phyloP scores from a whole-genome alignment of 805 yeast species.

The Komagataella pseudopastoris region DNA sequence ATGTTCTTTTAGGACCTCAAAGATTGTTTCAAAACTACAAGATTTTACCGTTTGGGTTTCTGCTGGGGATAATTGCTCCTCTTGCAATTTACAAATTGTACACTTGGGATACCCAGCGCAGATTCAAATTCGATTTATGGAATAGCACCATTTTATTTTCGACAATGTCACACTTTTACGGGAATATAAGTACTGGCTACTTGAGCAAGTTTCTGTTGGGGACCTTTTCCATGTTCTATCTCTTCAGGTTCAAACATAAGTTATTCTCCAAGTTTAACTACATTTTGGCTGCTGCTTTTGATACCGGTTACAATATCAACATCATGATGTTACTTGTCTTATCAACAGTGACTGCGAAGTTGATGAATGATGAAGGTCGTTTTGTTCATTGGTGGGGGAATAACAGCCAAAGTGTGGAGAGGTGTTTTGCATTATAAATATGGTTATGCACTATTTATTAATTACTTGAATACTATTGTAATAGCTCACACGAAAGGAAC shows the following conservation, averaged over 20 bases:
- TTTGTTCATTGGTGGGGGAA: constrained; percentile 34
- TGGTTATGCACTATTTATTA: not conserved
- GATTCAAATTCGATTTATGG: constrained; percentile 18
- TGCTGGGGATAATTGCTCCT: constrained; percentile 26
- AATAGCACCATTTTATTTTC: constrained; percentile 36
- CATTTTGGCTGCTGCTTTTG: constrained; percentile 36
- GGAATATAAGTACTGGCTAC: constrained; percentile 35
- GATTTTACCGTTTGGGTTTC: constrained; percentile 29
- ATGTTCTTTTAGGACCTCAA: constrained; percentile 36
- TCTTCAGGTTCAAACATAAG: constrained; percentile 22
- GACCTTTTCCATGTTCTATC: constrained; percentile 31
- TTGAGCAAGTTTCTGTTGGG: constrained; percentile 34
- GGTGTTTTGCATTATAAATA: constrained; percentile 25
- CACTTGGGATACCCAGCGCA: constrained; percentile 1
- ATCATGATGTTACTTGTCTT: constrained; percentile 24
- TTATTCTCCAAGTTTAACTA: constrained; percentile 31
- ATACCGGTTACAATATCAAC: constrained; percentile 33
- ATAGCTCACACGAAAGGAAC: constrained; percentile 23
- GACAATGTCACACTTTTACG: constrained; percentile 32
- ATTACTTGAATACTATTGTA: constrained; percentile 2
- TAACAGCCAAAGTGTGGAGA: constrained; percentile 25
- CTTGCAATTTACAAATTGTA: constrained; percentile 13
- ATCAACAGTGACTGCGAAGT: constrained; percentile 5
- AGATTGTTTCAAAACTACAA: constrained; percentile 28
- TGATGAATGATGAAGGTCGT: constrained; percentile 4